phyloP scores from a whole-genome alignment of 352 stramenopile genomes.

The Phytophthora capsici region DNA sequence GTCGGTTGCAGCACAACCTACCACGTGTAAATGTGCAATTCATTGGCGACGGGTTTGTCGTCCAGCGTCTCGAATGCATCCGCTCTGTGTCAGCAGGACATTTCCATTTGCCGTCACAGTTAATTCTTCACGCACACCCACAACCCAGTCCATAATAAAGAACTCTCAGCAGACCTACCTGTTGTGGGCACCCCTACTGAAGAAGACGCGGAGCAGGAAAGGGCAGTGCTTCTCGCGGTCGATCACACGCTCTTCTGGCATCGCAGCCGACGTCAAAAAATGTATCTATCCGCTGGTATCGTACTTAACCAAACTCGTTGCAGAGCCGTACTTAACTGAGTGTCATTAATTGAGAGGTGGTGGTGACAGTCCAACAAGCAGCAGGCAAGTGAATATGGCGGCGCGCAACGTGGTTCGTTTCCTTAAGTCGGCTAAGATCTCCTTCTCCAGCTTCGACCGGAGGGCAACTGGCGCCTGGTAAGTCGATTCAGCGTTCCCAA shows the following conservation, averaged over 20 bases:
- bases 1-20: conserved; percentile 16
- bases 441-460: conserved; percentile 84
- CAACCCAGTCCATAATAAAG: neutral
- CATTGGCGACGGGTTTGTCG: conserved; percentile 56
- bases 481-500: conserved; percentile 5
- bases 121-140: conserved; percentile 7
- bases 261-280: conserved; percentile 12
- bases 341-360: conserved; percentile 15
- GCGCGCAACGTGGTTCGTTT: conserved; percentile 87
- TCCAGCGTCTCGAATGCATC: conserved; percentile 68
- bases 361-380: conserved; percentile 30
- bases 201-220: conserved; percentile 77
- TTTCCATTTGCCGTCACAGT: conserved; percentile 4
- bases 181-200: conserved; percentile 56
- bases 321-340: neutral
- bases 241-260: conserved; percentile 40
- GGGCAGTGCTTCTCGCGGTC: conserved; percentile 77
- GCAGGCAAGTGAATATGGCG: conserved; percentile 54
- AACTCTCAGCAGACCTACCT: conserved; percentile 28
- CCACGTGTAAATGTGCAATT: conserved; percentile 83
- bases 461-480: conserved; percentile 80
- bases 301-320: conserved; percentile 4
- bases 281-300: conserved; percentile 3
- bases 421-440: conserved; percentile 86
- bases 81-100: conserved; percentile 33